phyloP scores from a whole-genome alignment of 345 rosid genomes.

The Raphanus raphanistrum region DNA sequence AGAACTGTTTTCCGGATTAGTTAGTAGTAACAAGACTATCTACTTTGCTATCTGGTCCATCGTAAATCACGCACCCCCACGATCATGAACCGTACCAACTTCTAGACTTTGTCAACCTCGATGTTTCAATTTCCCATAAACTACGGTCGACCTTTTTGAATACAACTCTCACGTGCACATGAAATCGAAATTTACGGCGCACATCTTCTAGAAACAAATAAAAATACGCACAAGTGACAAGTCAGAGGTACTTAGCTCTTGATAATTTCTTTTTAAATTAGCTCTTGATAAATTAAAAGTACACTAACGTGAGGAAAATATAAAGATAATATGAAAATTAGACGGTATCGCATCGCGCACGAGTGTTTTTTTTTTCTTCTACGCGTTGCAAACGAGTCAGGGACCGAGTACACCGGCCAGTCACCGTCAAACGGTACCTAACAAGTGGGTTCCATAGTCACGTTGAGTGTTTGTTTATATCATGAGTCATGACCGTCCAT shows the following conservation, averaged over 20 bases:
- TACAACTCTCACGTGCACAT: constrained; percentile 38
- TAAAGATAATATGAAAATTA: background rate
- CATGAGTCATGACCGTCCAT: constrained; percentile 32
- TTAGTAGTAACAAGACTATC: constrained; percentile 6
- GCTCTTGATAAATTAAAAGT: background rate
- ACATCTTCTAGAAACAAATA: constrained; percentile 9
- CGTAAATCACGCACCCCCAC: constrained; percentile 11
- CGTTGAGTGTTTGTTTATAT: constrained; percentile 18
- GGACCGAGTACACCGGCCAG: constrained; percentile 20
- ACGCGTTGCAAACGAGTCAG: constrained; percentile 19
- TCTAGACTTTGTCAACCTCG: constrained; percentile 5
- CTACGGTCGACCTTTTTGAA: constrained; percentile 27
- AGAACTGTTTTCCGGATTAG: background rate
- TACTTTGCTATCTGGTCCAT: constrained; percentile 25
- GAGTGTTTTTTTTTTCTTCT: constrained; percentile 1
- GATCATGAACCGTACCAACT: constrained; percentile 35
- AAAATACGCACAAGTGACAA: background rate
- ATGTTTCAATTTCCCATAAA: background rate
- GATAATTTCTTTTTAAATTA: background rate
- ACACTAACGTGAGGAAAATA: background rate
- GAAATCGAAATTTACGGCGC: constrained; percentile 32
- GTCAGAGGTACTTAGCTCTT: background rate
- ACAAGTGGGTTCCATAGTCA: background rate
- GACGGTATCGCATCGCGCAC: constrained; percentile 1
- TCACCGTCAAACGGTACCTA: constrained; percentile 34